phyloP scores from a whole-genome alignment of 495 filamentous ascomycete species.

The Daldinia decipiens region DNA sequence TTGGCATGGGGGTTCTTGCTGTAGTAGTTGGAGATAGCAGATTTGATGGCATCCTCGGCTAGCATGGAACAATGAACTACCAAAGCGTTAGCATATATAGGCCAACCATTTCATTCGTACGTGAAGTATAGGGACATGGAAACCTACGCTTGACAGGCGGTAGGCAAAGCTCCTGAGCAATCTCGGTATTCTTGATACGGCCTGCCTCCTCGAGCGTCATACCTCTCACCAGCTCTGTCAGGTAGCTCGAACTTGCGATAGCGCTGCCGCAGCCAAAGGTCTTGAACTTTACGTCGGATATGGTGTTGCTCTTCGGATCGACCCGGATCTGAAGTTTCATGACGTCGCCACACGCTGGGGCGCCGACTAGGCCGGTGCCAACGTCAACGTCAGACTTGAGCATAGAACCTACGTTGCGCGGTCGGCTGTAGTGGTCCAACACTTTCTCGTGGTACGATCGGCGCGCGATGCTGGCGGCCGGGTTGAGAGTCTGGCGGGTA shows the following conservation, averaged over 20 bases:
- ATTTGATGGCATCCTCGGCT: constrained; percentile 99
- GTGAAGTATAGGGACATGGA: background rate
- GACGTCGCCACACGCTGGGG: constrained; percentile 93
- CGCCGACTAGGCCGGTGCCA: constrained; percentile 96
- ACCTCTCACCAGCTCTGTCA: constrained; percentile 91
- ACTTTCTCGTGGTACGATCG: constrained; percentile 70
- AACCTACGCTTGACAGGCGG: constrained; percentile 90
- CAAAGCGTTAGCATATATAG: constrained; percentile 28
- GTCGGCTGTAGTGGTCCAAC: constrained; percentile 92
- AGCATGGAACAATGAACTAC: constrained; percentile 98
- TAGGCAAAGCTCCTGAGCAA: constrained; percentile 94
- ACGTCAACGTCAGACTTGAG: constrained; percentile 85
- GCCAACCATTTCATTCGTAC: too few relatives aligned
- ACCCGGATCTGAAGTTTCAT: constrained; percentile 99
- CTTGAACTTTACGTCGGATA: constrained; percentile 96
- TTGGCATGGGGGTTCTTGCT: constrained; percentile 88
- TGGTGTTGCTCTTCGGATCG: constrained; percentile 86
- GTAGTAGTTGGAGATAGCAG: constrained; percentile 98
- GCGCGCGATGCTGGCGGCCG: constrained; percentile 53
- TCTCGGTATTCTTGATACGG: constrained; percentile 94
- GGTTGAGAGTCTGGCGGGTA: constrained; percentile 52
- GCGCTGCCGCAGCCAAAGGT: constrained; percentile 98
- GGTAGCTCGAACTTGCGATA: constrained; percentile 88
- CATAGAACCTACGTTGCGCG: constrained; percentile 94
- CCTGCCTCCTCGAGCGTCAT: constrained; percentile 96